These are phyloP conservation scores for Acer negundo DNA, from an alignment of 345 rosid species.

Conservation along the genomic window DNA sequence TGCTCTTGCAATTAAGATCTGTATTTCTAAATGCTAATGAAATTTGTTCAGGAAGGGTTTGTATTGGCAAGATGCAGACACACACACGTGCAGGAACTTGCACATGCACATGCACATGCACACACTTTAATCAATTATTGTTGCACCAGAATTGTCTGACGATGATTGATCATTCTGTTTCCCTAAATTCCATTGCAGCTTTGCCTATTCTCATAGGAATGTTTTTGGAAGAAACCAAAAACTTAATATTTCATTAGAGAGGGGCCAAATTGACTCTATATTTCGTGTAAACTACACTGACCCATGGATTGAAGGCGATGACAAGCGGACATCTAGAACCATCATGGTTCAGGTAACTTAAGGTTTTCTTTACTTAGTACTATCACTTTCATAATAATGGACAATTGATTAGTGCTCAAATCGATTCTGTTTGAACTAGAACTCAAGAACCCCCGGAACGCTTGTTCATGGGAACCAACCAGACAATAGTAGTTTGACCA, in stretches of 20 bases:
- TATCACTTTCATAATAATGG: slow-evolving; percentile 14
- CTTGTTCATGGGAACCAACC: slow-evolving; percentile 91
- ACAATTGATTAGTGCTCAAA: slow-evolving; percentile 22
- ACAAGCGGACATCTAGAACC: slow-evolving; percentile 88
- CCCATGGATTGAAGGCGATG: slow-evolving; percentile 99
- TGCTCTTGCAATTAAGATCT: background rate
- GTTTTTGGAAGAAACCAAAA: slow-evolving; percentile 93
- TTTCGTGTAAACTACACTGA: slow-evolving; percentile 91
- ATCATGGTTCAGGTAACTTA: slow-evolving; percentile 80
- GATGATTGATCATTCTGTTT: background rate
- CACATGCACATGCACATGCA: background rate
- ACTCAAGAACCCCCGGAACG: slow-evolving; percentile 94
- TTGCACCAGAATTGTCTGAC: background rate
- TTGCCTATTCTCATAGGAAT: slow-evolving; percentile 95
- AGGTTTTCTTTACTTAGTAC: background rate
- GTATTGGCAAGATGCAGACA: background rate
- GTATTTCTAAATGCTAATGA: background rate
- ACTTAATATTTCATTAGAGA: slow-evolving; percentile 82
- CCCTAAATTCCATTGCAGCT: slow-evolving; percentile 55
- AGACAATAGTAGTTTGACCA: slow-evolving; percentile 63
- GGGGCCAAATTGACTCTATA: slow-evolving; percentile 94
- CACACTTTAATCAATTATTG: background rate
- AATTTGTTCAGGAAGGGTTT: background rate
- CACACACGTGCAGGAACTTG: background rate
- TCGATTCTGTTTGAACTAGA: slow-evolving; percentile 44